Evolutionary conservation across 2,329 filamentous ascomycete genomes (phyloP).

Genomic region (Epicoccum sorghinum): DNA sequence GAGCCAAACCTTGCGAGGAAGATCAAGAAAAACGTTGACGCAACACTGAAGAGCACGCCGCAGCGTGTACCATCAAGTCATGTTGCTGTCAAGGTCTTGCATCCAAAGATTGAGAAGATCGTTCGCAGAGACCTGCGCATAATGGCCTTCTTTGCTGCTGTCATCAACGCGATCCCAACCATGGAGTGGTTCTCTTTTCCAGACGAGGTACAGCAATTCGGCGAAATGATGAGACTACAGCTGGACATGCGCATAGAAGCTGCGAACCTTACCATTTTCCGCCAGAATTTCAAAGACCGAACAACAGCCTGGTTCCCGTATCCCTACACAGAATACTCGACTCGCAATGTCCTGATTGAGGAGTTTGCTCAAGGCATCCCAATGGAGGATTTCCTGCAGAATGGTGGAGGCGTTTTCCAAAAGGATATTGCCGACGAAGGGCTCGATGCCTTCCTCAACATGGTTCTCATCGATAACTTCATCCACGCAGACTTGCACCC

Average conservation of each 20-base stretch:
- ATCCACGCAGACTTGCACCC: constrained; percentile 95
- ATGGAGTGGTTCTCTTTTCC: constrained; percentile 97
- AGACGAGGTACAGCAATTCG: constrained; percentile 91
- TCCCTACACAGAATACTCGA: constrained; percentile 90
- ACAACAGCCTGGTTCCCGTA: constrained; percentile 97
- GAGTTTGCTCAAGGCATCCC: constrained; percentile 96
- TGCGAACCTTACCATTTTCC: constrained; percentile 85
- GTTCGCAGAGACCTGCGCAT: constrained; percentile 92
- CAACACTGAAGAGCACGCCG: constrained; percentile 83
- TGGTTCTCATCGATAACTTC: constrained; percentile 97
- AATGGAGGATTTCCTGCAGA: constrained; percentile 85
- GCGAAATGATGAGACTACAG: constrained; percentile 98
- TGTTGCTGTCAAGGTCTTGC: constrained; percentile 94
- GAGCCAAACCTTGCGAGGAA: constrained; percentile 68
- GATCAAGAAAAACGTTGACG: constrained; percentile 81
- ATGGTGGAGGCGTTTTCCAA: constrained; percentile 90
- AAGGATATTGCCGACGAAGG: constrained; percentile 94
- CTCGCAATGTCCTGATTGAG: constrained; percentile 88
- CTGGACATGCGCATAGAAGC: constrained; percentile 94
- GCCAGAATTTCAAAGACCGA: constrained; percentile 85
- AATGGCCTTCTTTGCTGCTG: constrained; percentile 87
- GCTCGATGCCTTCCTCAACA: constrained; percentile 91
- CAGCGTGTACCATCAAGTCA: constrained; percentile 86
- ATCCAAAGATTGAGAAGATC: constrained; percentile 86
- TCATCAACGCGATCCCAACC: constrained; percentile 86